phyloP scores from a whole-genome alignment of 192 early-diverging fungal genomes.

The Piromyces finnis region DNA sequence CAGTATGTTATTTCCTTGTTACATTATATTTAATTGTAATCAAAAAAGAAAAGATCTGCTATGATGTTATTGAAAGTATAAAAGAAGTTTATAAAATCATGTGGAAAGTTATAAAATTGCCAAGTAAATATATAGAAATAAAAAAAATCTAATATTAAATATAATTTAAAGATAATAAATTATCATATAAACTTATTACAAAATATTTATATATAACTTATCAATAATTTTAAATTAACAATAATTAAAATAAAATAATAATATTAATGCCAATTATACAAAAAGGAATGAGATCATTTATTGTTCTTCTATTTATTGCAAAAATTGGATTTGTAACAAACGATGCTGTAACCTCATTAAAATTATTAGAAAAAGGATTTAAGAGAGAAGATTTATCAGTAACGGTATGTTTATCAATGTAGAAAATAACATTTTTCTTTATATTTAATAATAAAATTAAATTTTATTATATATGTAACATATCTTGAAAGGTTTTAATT shows the following conservation, averaged over 20 bases:
- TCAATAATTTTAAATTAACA: too few relatives aligned
- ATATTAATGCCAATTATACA: too few relatives aligned
- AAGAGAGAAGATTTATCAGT: slow-evolving; percentile 88
- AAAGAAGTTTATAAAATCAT: slow-evolving; percentile 68
- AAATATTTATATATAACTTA: too few relatives aligned
- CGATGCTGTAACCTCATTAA: slow-evolving; percentile 83
- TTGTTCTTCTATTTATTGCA: slow-evolving; percentile 57
- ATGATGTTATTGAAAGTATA: not conserved
- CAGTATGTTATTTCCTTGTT: slow-evolving; percentile 68
- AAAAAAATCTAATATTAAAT: too few relatives aligned
- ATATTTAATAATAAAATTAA: not conserved
- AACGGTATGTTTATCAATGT: slow-evolving; percentile 15
- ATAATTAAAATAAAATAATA: too few relatives aligned
- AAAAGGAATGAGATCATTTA: slow-evolving; percentile 67
- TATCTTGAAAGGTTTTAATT: slow-evolving; percentile 36
- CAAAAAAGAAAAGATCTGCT: slow-evolving; percentile 38
- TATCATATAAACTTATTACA: too few relatives aligned
- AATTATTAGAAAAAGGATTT: slow-evolving; percentile 86
- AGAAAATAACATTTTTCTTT: not conserved
- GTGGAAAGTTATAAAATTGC: slow-evolving; percentile 64
- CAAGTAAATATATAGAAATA: slow-evolving; percentile 38
- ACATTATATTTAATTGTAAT: slow-evolving; percentile 67
- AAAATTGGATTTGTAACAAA: slow-evolving; percentile 95
- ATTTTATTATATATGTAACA: too few relatives aligned
- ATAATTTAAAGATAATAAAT: too few relatives aligned